Evolutionary conservation across 805 yeast genomes (phyloP).

Genomic region (Starmerella riodocensis): DNA sequence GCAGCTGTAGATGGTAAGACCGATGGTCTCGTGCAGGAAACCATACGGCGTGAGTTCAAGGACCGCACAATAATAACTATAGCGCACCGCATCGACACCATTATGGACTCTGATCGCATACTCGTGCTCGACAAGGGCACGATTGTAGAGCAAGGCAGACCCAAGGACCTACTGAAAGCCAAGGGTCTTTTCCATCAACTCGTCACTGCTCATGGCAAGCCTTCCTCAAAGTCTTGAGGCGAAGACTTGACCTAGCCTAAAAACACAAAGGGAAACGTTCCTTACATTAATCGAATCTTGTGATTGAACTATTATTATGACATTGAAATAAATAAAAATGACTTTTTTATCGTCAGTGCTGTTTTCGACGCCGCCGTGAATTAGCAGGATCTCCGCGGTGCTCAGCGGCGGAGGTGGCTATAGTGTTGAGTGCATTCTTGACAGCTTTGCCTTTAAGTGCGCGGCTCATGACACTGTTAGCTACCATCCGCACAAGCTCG

Average conservation of each 20-base stretch:
- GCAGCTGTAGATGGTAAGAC: constrained; percentile 58
- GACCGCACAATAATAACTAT: constrained; percentile 65
- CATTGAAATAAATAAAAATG: too few relatives aligned
- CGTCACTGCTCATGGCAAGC: constrained; percentile 1
- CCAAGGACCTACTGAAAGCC: constrained; percentile 44
- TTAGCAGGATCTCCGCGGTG: not conserved
- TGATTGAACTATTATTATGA: too few relatives aligned
- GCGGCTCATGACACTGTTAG: constrained; percentile 9
- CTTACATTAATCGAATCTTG: too few relatives aligned
- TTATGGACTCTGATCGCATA: constrained; percentile 53
- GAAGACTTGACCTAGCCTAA: too few relatives aligned
- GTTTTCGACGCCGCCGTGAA: not conserved
- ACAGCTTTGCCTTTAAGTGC: not conserved
- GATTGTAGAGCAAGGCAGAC: constrained; percentile 54
- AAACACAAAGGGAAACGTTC: too few relatives aligned
- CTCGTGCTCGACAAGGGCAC: constrained; percentile 34
- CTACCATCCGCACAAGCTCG: constrained; percentile 9
- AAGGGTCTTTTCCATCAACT: constrained; percentile 26
- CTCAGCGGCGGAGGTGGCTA: not conserved
- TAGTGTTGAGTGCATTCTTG: not conserved
- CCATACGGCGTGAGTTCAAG: constrained; percentile 48
- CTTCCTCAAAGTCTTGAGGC: not conserved
- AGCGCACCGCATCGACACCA: constrained; percentile 66
- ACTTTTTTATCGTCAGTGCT: not conserved
- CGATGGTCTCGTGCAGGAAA: constrained; percentile 55